Conservation (phyloP, 257 asterid genomes). For the Linderniella brevidens region DNA sequence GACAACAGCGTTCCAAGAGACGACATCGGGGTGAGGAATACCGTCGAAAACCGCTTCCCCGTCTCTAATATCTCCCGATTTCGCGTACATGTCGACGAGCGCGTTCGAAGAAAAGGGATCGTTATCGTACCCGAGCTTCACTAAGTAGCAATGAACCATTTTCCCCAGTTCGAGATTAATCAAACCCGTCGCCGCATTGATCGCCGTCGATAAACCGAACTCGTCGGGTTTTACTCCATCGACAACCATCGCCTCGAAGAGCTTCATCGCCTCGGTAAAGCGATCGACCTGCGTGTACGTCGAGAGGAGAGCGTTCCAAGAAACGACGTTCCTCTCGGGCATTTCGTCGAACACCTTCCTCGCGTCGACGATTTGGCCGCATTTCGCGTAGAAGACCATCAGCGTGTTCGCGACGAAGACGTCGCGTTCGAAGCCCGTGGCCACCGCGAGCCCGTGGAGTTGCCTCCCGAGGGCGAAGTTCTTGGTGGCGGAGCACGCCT, state of each 20-base stretch:
- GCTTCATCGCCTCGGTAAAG: constrained; percentile 33
- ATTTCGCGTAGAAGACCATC: constrained; percentile 52
- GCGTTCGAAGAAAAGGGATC: constrained; percentile 66
- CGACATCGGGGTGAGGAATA: constrained; percentile 34
- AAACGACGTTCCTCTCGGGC: constrained; percentile 48
- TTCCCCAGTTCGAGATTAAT: constrained; percentile 37
- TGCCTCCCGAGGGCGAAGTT: constrained; percentile 35
- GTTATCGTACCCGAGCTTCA: constrained; percentile 43
- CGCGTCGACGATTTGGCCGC: constrained; percentile 29
- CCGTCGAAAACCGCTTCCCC: constrained; percentile 29
- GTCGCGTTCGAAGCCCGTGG: constrained; percentile 47
- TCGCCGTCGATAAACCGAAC: constrained; percentile 47
- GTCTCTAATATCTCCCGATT: constrained; percentile 36
- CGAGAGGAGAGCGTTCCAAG: constrained; percentile 55
- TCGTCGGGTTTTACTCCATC: constrained; percentile 51
- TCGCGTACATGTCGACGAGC: constrained; percentile 64
- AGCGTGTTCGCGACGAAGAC: constrained; percentile 53
- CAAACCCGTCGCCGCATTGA: constrained; percentile 52
- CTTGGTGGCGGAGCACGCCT: constrained; percentile 38
- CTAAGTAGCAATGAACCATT: constrained; percentile 45
- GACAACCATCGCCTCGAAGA: constrained; percentile 47
- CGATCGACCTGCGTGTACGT: constrained; percentile 35
- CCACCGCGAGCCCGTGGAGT: constrained; percentile 45
- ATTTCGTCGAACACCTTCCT: constrained; percentile 55
- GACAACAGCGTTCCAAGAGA: constrained; percentile 67